Conservation (phyloP, 2,329 filamentous ascomycete species). For the Sporothrix phasma region DNA sequence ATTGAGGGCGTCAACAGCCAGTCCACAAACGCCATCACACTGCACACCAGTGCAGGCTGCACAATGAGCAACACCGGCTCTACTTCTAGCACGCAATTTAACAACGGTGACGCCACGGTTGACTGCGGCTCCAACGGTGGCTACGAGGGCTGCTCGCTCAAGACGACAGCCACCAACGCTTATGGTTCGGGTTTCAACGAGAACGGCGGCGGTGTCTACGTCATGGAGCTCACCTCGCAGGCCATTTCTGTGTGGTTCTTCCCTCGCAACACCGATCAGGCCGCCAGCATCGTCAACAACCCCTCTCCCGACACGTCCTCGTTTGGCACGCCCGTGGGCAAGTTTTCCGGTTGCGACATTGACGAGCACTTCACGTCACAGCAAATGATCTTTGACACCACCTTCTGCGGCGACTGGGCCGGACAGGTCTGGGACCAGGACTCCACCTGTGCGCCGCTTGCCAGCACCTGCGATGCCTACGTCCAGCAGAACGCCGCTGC, state of each 20-base stretch:
- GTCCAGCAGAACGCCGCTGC: slow-evolving; percentile 60
- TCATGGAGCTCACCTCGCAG: slow-evolving; percentile 63
- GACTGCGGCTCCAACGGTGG: slow-evolving; percentile 24
- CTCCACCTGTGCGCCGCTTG: slow-evolving; percentile 48
- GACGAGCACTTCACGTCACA: slow-evolving; percentile 58
- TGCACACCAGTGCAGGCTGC: slow-evolving; percentile 58
- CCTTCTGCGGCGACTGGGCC: slow-evolving; percentile 84
- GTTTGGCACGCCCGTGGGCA: slow-evolving; percentile 62
- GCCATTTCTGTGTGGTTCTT: slow-evolving; percentile 79
- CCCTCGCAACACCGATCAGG: slow-evolving; percentile 38
- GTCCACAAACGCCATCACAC: slow-evolving; percentile 49
- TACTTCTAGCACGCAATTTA: slow-evolving; percentile 35
- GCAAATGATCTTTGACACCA: slow-evolving; percentile 71
- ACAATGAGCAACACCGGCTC: slow-evolving; percentile 40
- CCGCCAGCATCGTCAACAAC: slow-evolving; percentile 33
- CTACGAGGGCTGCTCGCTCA: slow-evolving; percentile 50
- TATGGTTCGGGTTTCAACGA: slow-evolving; percentile 65
- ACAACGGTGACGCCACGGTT: slow-evolving; percentile 29
- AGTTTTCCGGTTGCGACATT: slow-evolving; percentile 65
- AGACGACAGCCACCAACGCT: slow-evolving; percentile 39
- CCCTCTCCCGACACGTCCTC: slow-evolving; percentile 49
- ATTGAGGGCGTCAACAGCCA: slow-evolving; percentile 66
- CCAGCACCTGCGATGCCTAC: slow-evolving; percentile 58
- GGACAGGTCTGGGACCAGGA: slow-evolving; percentile 55
- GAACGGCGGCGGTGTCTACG: slow-evolving; percentile 59